Evolutionary conservation across 768 basidiomycete species (phyloP).

Genomic region (Amanita rimosa): DNA sequence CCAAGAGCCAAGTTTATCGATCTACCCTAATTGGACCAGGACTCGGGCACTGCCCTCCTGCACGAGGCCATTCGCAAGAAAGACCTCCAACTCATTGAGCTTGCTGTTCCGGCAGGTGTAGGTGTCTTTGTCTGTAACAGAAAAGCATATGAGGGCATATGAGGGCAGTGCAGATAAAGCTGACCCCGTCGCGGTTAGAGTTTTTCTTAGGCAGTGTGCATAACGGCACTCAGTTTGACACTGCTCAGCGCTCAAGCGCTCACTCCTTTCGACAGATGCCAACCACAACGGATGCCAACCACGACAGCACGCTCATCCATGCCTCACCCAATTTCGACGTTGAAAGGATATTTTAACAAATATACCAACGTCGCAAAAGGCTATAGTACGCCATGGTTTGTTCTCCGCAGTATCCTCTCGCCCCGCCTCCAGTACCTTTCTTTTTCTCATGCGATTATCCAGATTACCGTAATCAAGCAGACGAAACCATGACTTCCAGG

Average conservation of each 20-base stretch:
- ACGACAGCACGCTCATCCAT: conserved; percentile 61
- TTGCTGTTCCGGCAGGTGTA: conserved; percentile 77
- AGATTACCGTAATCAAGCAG: conserved; percentile 86
- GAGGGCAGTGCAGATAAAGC: conserved; percentile 73
- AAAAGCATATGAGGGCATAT: conserved; percentile 52
- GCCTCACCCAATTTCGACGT: conserved; percentile 26
- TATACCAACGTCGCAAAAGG: conserved; percentile 90
- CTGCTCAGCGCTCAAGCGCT: background rate
- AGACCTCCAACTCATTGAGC: conserved; percentile 72
- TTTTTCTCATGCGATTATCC: background rate
- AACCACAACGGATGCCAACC: conserved; percentile 62
- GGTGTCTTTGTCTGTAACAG: conserved; percentile 83
- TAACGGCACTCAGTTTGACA: conserved; percentile 6
- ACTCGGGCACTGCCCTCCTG: conserved; percentile 65
- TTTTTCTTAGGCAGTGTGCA: conserved; percentile 78
- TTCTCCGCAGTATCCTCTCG: conserved; percentile 81
- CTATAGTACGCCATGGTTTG: conserved; percentile 87
- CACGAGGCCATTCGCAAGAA: conserved; percentile 82
- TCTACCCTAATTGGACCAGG: conserved; percentile 70
- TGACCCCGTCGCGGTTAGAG: conserved; percentile 70
- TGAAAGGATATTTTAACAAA: conserved; percentile 81
- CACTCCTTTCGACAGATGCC: conserved; percentile 38
- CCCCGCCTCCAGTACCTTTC: conserved; percentile 8
- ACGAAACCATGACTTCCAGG: conserved; percentile 75
- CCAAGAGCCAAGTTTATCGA: conserved; percentile 64